A percentile compares a stretch with the other conserved stretches of the same genome.
Evolutionary conservation across 148 eudicot genomes (phyloP).

Genomic region (Suaeda aralocaspica): DNA sequence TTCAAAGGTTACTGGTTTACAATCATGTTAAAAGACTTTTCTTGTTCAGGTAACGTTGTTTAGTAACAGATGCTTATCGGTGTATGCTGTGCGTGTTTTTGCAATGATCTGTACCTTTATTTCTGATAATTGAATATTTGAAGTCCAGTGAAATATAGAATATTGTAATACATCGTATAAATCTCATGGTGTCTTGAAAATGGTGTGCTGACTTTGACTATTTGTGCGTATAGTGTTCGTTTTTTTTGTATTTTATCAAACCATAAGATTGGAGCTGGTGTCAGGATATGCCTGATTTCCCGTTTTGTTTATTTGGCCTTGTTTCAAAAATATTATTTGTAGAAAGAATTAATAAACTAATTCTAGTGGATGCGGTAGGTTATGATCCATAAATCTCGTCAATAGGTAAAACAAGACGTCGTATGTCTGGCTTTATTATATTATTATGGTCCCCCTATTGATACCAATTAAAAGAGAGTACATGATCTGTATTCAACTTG

Average conservation of each 20-base stretch:
- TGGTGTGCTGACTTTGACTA: conserved; percentile 8
- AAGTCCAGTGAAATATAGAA: neutral
- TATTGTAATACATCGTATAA: neutral
- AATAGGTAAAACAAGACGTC: neutral
- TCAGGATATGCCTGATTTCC: neutral
- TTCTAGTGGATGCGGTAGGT: neutral
- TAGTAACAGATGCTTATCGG: neutral
- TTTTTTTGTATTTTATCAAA: neutral
- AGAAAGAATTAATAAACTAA: neutral
- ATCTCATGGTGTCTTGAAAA: neutral
- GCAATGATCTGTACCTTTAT: neutral
- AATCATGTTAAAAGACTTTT: neutral
- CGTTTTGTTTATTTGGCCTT: neutral
- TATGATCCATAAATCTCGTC: neutral
- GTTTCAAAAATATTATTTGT: neutral
- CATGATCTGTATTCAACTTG: neutral
- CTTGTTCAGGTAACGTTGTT: neutral
- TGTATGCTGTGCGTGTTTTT: neutral
- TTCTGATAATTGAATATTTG: neutral
- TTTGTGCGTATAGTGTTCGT: conserved; percentile 3
- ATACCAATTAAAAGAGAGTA: neutral
- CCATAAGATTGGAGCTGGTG: neutral
- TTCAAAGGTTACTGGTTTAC: neutral
- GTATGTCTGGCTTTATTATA: neutral
- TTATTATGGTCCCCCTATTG: neutral